phyloP scores from a whole-genome alignment of 2,329 filamentous ascomycete species.

The Penicillium oxalicum region DNA sequence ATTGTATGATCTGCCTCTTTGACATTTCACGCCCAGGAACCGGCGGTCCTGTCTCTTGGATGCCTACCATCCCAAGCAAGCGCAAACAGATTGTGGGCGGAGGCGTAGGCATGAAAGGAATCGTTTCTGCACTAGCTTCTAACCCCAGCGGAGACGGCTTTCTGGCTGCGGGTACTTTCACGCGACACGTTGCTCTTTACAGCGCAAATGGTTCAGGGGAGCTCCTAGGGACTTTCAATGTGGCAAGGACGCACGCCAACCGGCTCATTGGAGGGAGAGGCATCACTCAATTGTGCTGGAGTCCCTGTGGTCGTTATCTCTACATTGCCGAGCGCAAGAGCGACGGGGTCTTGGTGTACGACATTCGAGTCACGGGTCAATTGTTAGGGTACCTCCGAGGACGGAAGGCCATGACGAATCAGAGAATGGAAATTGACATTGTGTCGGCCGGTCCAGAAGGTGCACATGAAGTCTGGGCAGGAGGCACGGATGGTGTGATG shows the following conservation, averaged over 20 bases:
- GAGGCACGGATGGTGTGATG: slow-evolving; percentile 52
- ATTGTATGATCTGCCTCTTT: slow-evolving; percentile 51
- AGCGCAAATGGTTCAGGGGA: slow-evolving; percentile 45
- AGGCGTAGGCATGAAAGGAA: slow-evolving; percentile 50
- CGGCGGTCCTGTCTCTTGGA: slow-evolving; percentile 41
- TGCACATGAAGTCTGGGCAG: slow-evolving; percentile 53
- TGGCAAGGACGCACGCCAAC: slow-evolving; percentile 38
- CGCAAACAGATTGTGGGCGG: slow-evolving; percentile 43
- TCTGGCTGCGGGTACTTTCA: slow-evolving; percentile 54
- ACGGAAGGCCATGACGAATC: slow-evolving; percentile 45
- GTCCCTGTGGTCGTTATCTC: slow-evolving; percentile 52
- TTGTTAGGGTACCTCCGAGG: slow-evolving; percentile 47
- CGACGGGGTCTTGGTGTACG: slow-evolving; percentile 52
- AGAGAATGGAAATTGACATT: slow-evolving; percentile 53
- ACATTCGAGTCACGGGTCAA: slow-evolving; percentile 51
- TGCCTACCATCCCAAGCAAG: slow-evolving; percentile 46
- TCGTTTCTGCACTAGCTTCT: slow-evolving; percentile 48
- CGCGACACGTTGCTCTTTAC: slow-evolving; percentile 53
- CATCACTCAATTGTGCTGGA: slow-evolving; percentile 53
- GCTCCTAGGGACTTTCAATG: slow-evolving; percentile 47
- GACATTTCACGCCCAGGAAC: slow-evolving; percentile 46
- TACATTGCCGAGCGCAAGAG: slow-evolving; percentile 54
- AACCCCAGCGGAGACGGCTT: slow-evolving; percentile 41
- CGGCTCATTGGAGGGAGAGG: slow-evolving; percentile 45
- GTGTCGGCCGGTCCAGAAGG: slow-evolving; percentile 28